Evolutionary conservation across 345 rosid species (phyloP).

Genomic region (Psidium guajava): DNA sequence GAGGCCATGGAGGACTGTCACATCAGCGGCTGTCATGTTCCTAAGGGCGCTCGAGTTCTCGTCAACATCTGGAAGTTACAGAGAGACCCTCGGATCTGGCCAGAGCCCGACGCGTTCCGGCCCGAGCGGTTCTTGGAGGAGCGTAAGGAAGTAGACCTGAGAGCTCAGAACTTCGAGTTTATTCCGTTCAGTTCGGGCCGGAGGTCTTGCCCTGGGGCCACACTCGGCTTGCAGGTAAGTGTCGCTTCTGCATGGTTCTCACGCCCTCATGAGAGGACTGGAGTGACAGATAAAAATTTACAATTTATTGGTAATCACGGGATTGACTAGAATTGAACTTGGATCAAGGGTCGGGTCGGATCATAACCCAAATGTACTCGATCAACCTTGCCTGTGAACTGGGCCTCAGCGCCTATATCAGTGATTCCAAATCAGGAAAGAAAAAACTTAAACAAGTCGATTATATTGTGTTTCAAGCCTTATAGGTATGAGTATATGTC

Average conservation of each 20-base stretch:
- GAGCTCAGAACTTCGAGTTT: constrained; percentile 12
- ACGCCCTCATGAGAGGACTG: too few species aligned
- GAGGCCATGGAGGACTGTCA: constrained; percentile 39
- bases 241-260: neutral
- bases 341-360: neutral
- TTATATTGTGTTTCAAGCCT: neutral
- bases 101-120: constrained; percentile 16
- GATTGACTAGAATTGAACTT: neutral
- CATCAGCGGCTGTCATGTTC: constrained; percentile 25
- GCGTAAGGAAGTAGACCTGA: neutral
- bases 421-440: neutral
- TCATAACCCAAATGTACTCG: neutral
- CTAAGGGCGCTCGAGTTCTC: constrained; percentile 38
- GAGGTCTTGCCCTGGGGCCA: constrained; percentile 47
- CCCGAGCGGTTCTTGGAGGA: constrained; percentile 37
- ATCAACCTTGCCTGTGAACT: neutral
- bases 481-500: neutral
- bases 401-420: neutral
- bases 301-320: neutral
- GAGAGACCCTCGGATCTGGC: constrained; percentile 39
- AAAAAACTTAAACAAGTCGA: neutral
- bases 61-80: constrained; percentile 55
- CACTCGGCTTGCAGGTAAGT: constrained; percentile 13
- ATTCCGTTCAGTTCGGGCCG: constrained; percentile 43
- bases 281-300: too few species aligned